Conservation (phyloP, 805 yeast genomes). For the Candida adriatica region DNA sequence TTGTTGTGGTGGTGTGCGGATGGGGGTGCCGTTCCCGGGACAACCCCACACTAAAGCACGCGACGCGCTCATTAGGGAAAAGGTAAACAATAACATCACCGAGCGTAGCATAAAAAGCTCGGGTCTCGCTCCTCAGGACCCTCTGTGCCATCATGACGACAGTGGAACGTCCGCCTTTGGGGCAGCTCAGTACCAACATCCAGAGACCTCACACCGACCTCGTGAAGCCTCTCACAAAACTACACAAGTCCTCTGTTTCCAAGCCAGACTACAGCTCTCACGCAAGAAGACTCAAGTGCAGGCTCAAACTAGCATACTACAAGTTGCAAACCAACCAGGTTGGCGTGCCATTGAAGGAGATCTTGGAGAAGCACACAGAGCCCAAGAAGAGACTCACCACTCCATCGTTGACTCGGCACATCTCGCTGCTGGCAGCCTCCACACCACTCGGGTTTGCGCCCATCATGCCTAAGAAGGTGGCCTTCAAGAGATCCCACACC, state of each 20-base stretch:
- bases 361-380: conserved; percentile 17
- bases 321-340: conserved; percentile 44
- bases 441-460: conserved; percentile 17
- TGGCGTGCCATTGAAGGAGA: conserved; percentile 25
- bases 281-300: conserved; percentile 37
- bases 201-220: conserved; percentile 11
- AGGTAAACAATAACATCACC: conserved; percentile 14
- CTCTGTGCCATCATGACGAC: no score
- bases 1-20: no score
- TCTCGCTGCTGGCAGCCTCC: conserved; percentile 30
- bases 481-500: conserved; percentile 12
- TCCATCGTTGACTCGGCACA: conserved; percentile 22
- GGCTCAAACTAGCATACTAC: conserved; percentile 45
- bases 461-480: conserved; percentile 15
- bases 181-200: conserved; percentile 14
- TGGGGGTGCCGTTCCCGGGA: no score
- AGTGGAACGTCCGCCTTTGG: conserved; percentile 18
- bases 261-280: conserved; percentile 8
- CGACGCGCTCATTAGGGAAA: conserved; percentile 20
- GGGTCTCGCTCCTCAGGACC: neutral
- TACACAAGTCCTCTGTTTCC: conserved; percentile 4
- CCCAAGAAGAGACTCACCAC: conserved; percentile 9
- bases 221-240: conserved; percentile 9
- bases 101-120: conserved; percentile 1
- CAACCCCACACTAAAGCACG: no score